Evolutionary conservation across 768 basidiomycete species (phyloP).

Genomic region (Postia placenta): DNA sequence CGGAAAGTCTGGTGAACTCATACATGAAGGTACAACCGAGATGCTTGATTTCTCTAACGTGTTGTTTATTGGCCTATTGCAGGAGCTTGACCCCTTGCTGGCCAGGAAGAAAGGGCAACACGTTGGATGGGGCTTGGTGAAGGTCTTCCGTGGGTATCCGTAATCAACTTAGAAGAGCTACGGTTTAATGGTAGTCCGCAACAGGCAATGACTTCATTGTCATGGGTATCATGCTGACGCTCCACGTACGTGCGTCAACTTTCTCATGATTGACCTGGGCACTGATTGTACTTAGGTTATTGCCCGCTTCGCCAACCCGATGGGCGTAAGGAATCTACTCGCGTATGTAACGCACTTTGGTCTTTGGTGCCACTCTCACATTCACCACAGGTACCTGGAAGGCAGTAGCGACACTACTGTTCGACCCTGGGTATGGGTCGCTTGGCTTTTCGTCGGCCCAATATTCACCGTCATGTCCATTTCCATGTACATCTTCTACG

Average conservation of each 20-base stretch:
- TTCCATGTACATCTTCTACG: constrained; percentile 45
- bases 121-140: constrained; percentile 23
- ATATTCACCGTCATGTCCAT: constrained; percentile 34
- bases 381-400: constrained; percentile 25
- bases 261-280: background rate
- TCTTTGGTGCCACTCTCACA: background rate
- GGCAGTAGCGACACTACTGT: constrained; percentile 38
- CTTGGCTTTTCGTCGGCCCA: constrained; percentile 43
- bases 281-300: constrained; percentile 10
- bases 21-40: constrained; percentile 40
- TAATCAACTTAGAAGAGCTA: background rate
- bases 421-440: constrained; percentile 68
- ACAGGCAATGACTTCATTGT: constrained; percentile 2
- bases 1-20: constrained; percentile 26
- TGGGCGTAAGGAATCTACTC: constrained; percentile 31
- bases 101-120: constrained; percentile 25
- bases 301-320: constrained; percentile 23
- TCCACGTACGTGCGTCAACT: background rate
- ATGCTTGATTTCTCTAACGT: constrained; percentile 48
- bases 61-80: constrained; percentile 5
- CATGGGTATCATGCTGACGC: background rate
- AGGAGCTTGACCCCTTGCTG: constrained; percentile 29
- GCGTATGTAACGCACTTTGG: constrained; percentile 11
- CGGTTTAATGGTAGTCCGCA: background rate
- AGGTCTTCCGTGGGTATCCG: constrained; percentile 7